A percentile compares a stretch with the other conserved stretches of the same genome.
Evolutionary conservation across 1,284 basidiomycete species (phyloP).

Genomic region (Pseudozyma sp.): DNA sequence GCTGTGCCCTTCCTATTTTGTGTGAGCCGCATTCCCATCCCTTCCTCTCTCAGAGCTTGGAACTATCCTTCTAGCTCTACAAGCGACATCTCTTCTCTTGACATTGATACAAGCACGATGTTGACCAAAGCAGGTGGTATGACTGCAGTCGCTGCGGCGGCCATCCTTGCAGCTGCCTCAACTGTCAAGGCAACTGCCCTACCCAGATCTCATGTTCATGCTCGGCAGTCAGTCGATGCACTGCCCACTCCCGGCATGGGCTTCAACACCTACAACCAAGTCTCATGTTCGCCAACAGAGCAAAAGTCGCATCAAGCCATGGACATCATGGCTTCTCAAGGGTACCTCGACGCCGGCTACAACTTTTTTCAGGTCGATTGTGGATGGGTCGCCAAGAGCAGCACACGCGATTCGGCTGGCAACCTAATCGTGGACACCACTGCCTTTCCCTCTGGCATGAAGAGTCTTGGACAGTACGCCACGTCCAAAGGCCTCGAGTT

Average conservation of each 20-base stretch:
- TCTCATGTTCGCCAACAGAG: constrained; percentile 60
- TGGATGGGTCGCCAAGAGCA: constrained; percentile 69
- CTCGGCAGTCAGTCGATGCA: constrained; percentile 15
- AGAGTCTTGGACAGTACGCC: constrained; percentile 70
- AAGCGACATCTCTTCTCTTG: no score
- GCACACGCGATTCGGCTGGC: constrained; percentile 69
- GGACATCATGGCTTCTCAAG: constrained; percentile 68
- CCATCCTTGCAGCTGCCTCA: constrained; percentile 10
- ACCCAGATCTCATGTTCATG: constrained; percentile 1
- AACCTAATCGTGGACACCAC: constrained; percentile 70
- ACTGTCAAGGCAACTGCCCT: constrained; percentile 3
- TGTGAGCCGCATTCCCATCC: background rate
- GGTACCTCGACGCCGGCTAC: constrained; percentile 49
- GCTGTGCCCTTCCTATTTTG: background rate
- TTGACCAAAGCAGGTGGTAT: constrained; percentile 2
- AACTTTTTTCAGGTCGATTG: constrained; percentile 60
- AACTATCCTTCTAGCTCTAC: background rate
- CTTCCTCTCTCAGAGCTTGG: background rate
- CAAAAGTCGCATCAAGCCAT: constrained; percentile 63
- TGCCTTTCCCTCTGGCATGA: constrained; percentile 73
- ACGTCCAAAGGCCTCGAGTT: constrained; percentile 72
- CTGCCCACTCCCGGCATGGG: constrained; percentile 54
- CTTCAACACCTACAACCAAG: constrained; percentile 66
- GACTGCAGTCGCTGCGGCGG: constrained; percentile 6
- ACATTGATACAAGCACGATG: constrained; percentile 11